Conservation (phyloP, 176 grass and related monocot species). For the Elymus sibiricus region DNA sequence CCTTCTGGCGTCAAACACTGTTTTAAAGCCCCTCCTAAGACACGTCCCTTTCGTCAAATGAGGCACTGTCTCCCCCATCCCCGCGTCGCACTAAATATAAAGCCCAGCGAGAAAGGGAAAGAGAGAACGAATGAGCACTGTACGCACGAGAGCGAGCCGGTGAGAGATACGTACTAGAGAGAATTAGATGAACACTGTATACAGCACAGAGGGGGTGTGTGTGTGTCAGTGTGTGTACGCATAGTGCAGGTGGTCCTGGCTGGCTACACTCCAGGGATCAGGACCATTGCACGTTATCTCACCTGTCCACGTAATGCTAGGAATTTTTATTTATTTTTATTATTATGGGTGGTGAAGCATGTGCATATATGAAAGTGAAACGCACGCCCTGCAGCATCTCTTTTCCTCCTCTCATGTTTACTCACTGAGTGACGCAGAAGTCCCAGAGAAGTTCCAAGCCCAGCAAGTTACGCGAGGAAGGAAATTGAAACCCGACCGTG, state of each 20-base stretch:
- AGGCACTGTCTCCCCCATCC: slow-evolving; percentile 7
- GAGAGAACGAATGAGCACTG: background rate
- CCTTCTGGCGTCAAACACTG: background rate
- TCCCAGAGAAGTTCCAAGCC: background rate
- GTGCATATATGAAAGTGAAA: too few species aligned
- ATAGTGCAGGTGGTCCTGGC: slow-evolving; percentile 25
- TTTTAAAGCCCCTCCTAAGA: slow-evolving; percentile 7
- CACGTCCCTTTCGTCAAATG: slow-evolving; percentile 51
- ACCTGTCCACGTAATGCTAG: background rate
- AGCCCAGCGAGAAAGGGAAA: background rate
- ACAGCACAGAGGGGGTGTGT: background rate
- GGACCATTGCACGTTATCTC: background rate
- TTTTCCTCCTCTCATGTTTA: background rate
- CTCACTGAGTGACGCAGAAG: too few species aligned
- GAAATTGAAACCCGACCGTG: background rate
- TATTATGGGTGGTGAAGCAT: too few species aligned
- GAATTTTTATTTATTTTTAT: too few species aligned
- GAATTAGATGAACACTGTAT: background rate
- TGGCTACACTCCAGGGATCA: slow-evolving; percentile 9
- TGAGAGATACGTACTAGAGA: background rate
- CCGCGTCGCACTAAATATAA: background rate
- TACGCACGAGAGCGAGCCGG: background rate
- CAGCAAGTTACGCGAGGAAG: background rate
- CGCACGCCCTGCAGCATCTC: background rate
- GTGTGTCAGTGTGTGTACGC: too few species aligned